A percentile compares a stretch with the other conserved stretches of the same genome.
phyloP scores from a whole-genome alignment of 805 yeast species.

The Metschnikowia hibisci region DNA sequence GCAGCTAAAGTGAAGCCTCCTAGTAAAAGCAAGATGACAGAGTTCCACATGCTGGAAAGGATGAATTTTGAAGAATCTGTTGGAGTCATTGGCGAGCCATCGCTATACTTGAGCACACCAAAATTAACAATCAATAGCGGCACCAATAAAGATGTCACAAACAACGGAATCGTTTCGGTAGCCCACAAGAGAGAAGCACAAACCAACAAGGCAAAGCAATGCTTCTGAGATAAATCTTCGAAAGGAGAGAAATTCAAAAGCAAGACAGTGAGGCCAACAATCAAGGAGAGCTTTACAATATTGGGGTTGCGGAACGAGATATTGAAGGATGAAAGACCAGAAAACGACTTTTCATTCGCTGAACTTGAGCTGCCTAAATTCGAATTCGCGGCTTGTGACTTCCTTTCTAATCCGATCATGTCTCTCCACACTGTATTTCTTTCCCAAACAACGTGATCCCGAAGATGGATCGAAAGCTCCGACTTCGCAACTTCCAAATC shows the following conservation, averaged over 20 bases:
- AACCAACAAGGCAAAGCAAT: conserved; percentile 66
- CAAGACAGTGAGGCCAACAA: conserved; percentile 49
- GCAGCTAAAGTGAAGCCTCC: conserved; percentile 57
- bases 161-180: conserved; percentile 48
- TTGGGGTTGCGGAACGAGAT: conserved; percentile 17
- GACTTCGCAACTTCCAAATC: conserved; percentile 44
- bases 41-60: conserved; percentile 50
- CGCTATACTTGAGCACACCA: conserved; percentile 47
- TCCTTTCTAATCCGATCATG: conserved; percentile 66
- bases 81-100: conserved; percentile 43
- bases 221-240: conserved; percentile 59
- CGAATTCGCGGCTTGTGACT: conserved; percentile 64
- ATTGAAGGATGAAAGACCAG: conserved; percentile 15
- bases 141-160: conserved; percentile 46
- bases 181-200: conserved; percentile 53
- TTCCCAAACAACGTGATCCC: conserved; percentile 56
- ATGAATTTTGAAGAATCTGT: conserved; percentile 42
- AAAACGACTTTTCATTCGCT: conserved; percentile 8
- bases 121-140: conserved; percentile 47
- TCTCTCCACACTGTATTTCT: conserved; percentile 55
- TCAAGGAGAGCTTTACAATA: conserved; percentile 45
- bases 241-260: conserved; percentile 56
- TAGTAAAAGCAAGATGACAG: conserved; percentile 47
- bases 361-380: conserved; percentile 5
- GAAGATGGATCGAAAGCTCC: conserved; percentile 53